Conservation (phyloP, 352 stramenopile genomes). For the Halophytophthora batemanensis region DNA sequence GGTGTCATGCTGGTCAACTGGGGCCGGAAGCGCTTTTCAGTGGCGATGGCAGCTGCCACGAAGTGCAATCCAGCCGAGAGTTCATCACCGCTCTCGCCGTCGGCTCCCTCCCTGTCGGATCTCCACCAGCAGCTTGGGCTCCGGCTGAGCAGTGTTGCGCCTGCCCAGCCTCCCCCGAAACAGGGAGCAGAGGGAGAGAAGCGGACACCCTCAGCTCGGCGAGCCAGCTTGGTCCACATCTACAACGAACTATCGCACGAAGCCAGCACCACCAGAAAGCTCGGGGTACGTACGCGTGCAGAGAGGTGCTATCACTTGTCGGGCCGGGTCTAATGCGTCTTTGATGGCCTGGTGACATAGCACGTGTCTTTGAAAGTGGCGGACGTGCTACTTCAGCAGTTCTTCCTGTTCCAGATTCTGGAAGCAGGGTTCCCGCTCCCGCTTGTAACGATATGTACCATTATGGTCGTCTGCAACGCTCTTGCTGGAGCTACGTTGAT, state of each 20-base stretch:
- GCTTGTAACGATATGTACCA: conserved; percentile 17
- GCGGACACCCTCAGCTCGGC: not conserved
- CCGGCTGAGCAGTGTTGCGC: not conserved
- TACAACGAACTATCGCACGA: not conserved
- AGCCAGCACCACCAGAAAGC: not conserved
- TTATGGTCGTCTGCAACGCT: conserved; percentile 24
- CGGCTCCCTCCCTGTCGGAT: not conserved
- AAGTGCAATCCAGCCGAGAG: conserved; percentile 1
- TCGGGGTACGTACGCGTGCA: not conserved
- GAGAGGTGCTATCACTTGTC: not conserved
- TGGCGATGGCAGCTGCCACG: not conserved
- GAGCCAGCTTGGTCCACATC: not conserved
- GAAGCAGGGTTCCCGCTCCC: conserved; percentile 19
- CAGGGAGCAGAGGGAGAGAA: too few species aligned
- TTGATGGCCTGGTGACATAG: conserved; percentile 5
- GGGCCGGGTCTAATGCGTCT: conserved; percentile 1
- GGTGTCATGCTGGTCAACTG: conserved; percentile 6
- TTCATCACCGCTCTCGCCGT: too few species aligned
- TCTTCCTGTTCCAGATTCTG: conserved; percentile 17
- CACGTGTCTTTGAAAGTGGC: conserved; percentile 16
- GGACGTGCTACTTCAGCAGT: conserved; percentile 17
- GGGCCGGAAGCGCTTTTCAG: not conserved
- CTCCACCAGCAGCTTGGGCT: not conserved
- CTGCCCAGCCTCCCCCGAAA: too few species aligned
- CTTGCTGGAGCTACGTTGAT: conserved; percentile 13